Conservation (phyloP, 2,329 filamentous ascomycete species). For the Aspergillus sp. region DNA sequence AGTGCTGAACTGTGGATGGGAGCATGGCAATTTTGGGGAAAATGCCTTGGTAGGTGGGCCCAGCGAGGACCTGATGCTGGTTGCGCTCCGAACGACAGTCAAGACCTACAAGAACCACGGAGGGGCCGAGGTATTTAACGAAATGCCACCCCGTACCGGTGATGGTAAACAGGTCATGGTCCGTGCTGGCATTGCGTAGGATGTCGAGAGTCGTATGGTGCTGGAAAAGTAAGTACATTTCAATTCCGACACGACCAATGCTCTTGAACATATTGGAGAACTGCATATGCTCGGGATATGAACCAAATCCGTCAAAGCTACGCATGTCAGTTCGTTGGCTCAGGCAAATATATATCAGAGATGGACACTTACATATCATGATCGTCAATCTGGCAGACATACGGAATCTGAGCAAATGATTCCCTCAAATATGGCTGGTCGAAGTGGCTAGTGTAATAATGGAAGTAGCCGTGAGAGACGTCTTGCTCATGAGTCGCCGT, state of each 20-base stretch:
- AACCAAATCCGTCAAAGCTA: slow-evolving; percentile 95
- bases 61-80: slow-evolving; percentile 87
- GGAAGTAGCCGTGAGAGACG: slow-evolving; percentile 93
- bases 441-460: slow-evolving; percentile 98
- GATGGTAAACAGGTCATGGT: slow-evolving; percentile 91
- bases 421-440: slow-evolving; percentile 93
- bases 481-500: slow-evolving; percentile 94
- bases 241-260: slow-evolving; percentile 88
- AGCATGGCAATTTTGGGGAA: slow-evolving; percentile 93
- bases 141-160: slow-evolving; percentile 99
- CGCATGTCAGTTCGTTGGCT: slow-evolving; percentile 15
- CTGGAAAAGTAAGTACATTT: slow-evolving; percentile 98
- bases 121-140: slow-evolving; percentile 91
- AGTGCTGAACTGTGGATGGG: slow-evolving; percentile 91
- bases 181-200: slow-evolving; percentile 81
- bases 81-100: slow-evolving; percentile 92
- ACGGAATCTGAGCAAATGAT: slow-evolving; percentile 95
- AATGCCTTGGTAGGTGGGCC: slow-evolving; percentile 93
- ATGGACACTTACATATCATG: slow-evolving; percentile 83
- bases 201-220: slow-evolving; percentile 96
- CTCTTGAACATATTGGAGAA: slow-evolving; percentile 98
- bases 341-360: neutral
- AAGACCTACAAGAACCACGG: slow-evolving; percentile 82
- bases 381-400: slow-evolving; percentile 89
- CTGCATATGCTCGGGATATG: slow-evolving; percentile 98